Evolutionary conservation across 306 rosid genomes (phyloP).

Genomic region (Geum urbanum): DNA sequence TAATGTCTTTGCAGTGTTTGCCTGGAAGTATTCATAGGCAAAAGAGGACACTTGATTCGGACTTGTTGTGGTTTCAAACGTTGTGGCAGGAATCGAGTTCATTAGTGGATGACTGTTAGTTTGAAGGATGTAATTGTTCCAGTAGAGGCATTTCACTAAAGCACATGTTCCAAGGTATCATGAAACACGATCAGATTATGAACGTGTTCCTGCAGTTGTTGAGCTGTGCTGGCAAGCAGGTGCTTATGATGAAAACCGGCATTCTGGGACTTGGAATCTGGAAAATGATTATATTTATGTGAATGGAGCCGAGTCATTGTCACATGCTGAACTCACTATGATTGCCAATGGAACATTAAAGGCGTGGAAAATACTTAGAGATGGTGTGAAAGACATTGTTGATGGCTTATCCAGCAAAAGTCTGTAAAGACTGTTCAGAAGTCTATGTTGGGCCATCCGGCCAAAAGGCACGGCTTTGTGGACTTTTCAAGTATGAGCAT

Average conservation of each 20-base stretch:
- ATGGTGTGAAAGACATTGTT: conserved; percentile 65
- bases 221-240: conserved; percentile 93
- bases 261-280: conserved; percentile 30
- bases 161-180: conserved; percentile 65
- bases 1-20: conserved; percentile 51
- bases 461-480: conserved; percentile 77
- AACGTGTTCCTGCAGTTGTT: conserved; percentile 75
- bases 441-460: conserved; percentile 91
- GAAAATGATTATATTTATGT: conserved; percentile 27
- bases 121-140: conserved; percentile 68
- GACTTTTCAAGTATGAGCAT: conserved; percentile 73
- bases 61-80: conserved; percentile 64
- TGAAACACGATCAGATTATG: conserved; percentile 63
- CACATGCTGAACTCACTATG: conserved; percentile 36
- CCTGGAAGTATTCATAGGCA: conserved; percentile 64
- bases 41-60: conserved; percentile 66
- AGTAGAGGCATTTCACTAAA: conserved; percentile 65
- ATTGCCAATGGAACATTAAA: conserved; percentile 53
- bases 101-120: conserved; percentile 64
- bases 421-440: conserved; percentile 78
- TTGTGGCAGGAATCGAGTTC: conserved; percentile 57
- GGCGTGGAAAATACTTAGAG: conserved; percentile 74
- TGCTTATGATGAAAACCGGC: conserved; percentile 32
- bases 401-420: conserved; percentile 70
- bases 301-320: conserved; percentile 33